Base-by-base conservation (phyloP, 2,329 filamentous ascomycete species). In the Colletotrichum incanum region DNA sequence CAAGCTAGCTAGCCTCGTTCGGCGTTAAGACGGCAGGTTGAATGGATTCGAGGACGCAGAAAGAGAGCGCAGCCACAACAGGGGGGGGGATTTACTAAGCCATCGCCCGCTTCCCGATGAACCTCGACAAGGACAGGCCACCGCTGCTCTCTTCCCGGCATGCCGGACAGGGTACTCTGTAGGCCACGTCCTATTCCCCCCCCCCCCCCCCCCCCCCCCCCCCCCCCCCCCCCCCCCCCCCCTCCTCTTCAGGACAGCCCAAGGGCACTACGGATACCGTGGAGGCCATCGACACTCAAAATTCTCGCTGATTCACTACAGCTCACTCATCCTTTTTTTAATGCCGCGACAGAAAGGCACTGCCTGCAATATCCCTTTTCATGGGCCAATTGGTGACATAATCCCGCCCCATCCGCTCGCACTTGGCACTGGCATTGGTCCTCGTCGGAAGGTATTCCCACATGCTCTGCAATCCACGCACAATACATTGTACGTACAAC, bases 61-160 rank as follows among this genome's bases (percentile, higher is more conserved):
- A n/a, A 31, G 39, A n/a, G 56, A 58, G 37, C 20, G 34, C 56
- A 45, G 11, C 9, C 34, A 45, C 16, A 23, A 45, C 28, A 26
- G 11, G 14, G 9, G 28, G 18, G 50, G 28, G 20, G 59, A 37
- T 16, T 37, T 28, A 11, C 59, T 11, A 26, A 50, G 60, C 34
- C 47, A 43, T n/a, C n/a, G 14, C 64, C 47, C n/a, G 62, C 47
- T 71, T 72, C 68, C 68, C 63, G 69, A 56, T 49, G 50, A 72
- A 67, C 71, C 58, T 60, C 52, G 56, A 63, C 59, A 61, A 26
- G 59, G 68, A 67, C 68, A 72, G 59, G 72, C 63, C 63, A 60
- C 47, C 41, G 59, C 64, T 64, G 72, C 59, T 14, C 23, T 71
- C 56, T 20, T 67, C 67, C 67, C 67, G 63, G 63, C 55, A 31